Conservation (phyloP, 106 monocot genomes). For the Xerophyta viscosa region DNA sequence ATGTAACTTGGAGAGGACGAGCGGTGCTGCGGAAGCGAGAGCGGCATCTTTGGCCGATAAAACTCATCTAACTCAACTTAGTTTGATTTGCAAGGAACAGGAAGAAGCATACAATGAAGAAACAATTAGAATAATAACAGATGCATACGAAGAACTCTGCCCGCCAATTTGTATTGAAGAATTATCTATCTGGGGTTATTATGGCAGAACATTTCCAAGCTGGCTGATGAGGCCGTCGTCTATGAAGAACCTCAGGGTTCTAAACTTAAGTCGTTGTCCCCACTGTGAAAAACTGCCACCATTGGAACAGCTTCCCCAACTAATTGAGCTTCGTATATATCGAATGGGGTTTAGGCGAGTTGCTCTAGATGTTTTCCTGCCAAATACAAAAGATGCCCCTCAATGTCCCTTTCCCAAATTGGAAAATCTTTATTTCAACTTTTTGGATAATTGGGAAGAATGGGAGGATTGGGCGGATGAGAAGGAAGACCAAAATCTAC, state of each 20-base stretch:
- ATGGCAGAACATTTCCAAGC: constrained; percentile 10
- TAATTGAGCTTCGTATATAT: constrained; percentile 2
- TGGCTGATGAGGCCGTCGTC: constrained; percentile 3
- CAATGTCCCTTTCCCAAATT: constrained; percentile 2
- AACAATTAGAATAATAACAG: neutral
- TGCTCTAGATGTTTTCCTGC: constrained; percentile 5
- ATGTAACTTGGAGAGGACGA: constrained; percentile 8
- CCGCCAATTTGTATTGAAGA: constrained; percentile 11
- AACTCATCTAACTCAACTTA: neutral
- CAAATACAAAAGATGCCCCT: neutral
- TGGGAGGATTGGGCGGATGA: constrained; percentile 4
- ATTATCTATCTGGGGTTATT: constrained; percentile 6
- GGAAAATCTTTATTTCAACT: neutral
- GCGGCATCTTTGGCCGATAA: neutral
- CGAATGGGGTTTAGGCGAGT: neutral
- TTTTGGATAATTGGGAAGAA: constrained; percentile 1
- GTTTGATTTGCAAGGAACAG: neutral
- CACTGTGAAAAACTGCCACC: constrained; percentile 7
- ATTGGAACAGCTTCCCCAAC: constrained; percentile 6
- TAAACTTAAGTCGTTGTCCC: neutral
- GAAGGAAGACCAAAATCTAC: neutral
- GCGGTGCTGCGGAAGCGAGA: neutral
- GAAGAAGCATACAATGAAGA: neutral
- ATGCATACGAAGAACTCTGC: constrained; percentile 15
- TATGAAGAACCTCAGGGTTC: neutral